Evolutionary conservation across 495 filamentous ascomycete species (phyloP).

Genomic region (Parathielavia appendiculata): DNA sequence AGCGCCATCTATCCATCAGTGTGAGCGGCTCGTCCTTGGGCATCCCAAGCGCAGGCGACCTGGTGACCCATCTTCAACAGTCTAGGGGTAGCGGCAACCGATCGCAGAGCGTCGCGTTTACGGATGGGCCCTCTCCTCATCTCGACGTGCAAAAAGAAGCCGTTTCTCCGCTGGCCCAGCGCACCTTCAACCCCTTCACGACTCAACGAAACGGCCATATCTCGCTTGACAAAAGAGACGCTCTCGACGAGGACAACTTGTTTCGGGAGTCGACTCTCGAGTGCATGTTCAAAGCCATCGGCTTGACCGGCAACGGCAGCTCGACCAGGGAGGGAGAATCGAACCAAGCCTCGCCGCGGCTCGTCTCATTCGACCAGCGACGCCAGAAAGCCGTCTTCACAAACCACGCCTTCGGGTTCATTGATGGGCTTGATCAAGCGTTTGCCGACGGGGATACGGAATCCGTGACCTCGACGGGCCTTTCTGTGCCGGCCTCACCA

Average conservation of each 20-base stretch:
- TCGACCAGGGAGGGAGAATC: slow-evolving; percentile 62
- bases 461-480: slow-evolving; percentile 63
- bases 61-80: slow-evolving; percentile 73
- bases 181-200: slow-evolving; percentile 54
- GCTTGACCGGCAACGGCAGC: slow-evolving; percentile 59
- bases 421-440: slow-evolving; percentile 74
- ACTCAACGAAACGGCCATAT: slow-evolving; percentile 49
- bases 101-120: slow-evolving; percentile 13
- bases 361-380: slow-evolving; percentile 80
- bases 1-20: slow-evolving; percentile 33
- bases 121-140: slow-evolving; percentile 11
- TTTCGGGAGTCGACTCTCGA: slow-evolving; percentile 89
- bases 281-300: slow-evolving; percentile 93
- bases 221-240: slow-evolving; percentile 62
- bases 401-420: slow-evolving; percentile 88
- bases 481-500: slow-evolving; percentile 38
- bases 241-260: slow-evolving; percentile 74
- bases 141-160: slow-evolving; percentile 23
- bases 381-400: slow-evolving; percentile 77
- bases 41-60: slow-evolving; percentile 66
- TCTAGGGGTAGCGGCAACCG: slow-evolving; percentile 45
- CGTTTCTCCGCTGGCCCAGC: slow-evolving; percentile 55
- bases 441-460: slow-evolving; percentile 81
- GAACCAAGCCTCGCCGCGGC: slow-evolving; percentile 73
- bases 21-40: slow-evolving; percentile 31